Evolutionary conservation across 176 grass and related monocot genomes (phyloP).

Genomic region (Juncus inflexus): DNA sequence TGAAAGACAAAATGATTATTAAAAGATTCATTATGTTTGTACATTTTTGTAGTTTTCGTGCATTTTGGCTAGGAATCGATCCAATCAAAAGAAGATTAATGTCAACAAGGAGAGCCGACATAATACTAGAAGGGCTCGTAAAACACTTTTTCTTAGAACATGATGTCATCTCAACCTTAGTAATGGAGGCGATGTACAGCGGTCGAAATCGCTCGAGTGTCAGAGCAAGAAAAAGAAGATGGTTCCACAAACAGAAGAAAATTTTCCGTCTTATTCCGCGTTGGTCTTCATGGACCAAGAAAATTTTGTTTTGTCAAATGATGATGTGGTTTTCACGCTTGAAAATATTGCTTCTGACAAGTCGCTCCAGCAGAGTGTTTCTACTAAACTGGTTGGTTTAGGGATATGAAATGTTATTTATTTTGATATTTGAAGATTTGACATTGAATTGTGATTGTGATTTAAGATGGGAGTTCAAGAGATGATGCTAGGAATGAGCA

Average conservation of each 20-base stretch:
- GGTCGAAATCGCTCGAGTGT: constrained; percentile 33
- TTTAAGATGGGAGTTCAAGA: constrained; percentile 31
- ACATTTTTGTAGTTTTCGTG: constrained; percentile 36
- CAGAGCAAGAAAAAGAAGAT: constrained; percentile 5
- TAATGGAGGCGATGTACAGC: constrained; percentile 80
- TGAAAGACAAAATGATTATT: too few relatives aligned
- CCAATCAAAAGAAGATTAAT: constrained; percentile 42
- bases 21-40: too few relatives aligned
- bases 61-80: constrained; percentile 71
- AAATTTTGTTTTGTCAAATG: constrained; percentile 31
- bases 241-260: not conserved
- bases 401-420: constrained; percentile 12
- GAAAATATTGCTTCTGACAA: constrained; percentile 13
- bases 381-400: not conserved
- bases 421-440: not conserved
- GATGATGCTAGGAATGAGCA: constrained; percentile 27
- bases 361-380: too few relatives aligned
- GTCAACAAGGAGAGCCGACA: constrained; percentile 64
- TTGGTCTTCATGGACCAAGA: constrained; percentile 33
- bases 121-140: constrained; percentile 62
- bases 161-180: constrained; percentile 81
- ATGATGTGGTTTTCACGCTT: constrained; percentile 41
- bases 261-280: too few relatives aligned
- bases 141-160: constrained; percentile 84
- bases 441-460: too few relatives aligned